Conservation (phyloP, 2,329 filamentous ascomycete species). For the Aspergillus terreus region DNA sequence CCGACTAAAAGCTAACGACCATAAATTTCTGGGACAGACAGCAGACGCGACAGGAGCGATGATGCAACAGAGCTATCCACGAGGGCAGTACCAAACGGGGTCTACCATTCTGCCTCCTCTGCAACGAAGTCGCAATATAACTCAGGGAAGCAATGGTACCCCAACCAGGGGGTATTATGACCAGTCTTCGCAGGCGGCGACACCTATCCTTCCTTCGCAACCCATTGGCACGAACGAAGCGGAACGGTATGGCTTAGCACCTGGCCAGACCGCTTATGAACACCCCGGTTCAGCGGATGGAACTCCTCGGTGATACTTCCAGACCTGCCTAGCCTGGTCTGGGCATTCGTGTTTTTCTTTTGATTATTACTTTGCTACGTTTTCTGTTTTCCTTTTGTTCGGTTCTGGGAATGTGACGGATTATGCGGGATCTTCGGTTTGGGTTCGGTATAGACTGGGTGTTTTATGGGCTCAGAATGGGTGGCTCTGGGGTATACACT, state of each 20-base stretch:
- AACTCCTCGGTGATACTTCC: conserved; percentile 26
- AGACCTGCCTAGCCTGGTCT: background rate
- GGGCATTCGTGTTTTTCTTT: conserved; percentile 12
- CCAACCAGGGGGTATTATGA: conserved; percentile 30
- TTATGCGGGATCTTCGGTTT: conserved; percentile 11
- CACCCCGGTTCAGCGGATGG: conserved; percentile 29
- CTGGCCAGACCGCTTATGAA: conserved; percentile 26
- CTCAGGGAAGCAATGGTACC: conserved; percentile 27
- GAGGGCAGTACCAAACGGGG: conserved; percentile 29
- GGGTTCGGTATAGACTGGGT: conserved; percentile 30
- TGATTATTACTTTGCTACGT: conserved; percentile 5
- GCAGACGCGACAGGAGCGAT: conserved; percentile 34
- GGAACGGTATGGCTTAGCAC: conserved; percentile 28
- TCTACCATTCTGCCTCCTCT: conserved; percentile 35
- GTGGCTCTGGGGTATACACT: conserved; percentile 22
- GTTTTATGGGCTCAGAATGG: conserved; percentile 20
- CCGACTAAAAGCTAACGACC: conserved; percentile 26
- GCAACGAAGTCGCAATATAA: conserved; percentile 29
- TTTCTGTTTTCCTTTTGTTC: conserved; percentile 16
- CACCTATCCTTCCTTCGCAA: conserved; percentile 35
- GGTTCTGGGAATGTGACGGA: conserved; percentile 8
- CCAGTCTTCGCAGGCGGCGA: conserved; percentile 28
- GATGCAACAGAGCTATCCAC: conserved; percentile 34
- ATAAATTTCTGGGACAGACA: conserved; percentile 26
- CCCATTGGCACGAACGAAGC: conserved; percentile 26